Conservation (phyloP, 1,284 basidiomycete genomes). For the Rhizoctonia solani region DNA sequence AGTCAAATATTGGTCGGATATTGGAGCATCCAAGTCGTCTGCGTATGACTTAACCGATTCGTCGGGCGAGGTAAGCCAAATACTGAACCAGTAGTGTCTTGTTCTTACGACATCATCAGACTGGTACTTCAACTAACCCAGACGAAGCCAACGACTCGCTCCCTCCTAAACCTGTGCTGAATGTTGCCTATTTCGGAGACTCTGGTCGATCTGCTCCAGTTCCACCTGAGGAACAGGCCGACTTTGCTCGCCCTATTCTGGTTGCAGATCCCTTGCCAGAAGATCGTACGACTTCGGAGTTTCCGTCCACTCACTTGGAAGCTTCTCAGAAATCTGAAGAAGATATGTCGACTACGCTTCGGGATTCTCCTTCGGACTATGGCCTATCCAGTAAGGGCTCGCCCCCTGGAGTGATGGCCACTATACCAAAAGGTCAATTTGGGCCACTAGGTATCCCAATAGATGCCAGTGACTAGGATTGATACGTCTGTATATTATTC, state of each 20-base stretch:
- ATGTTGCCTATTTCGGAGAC: slow-evolving; percentile 28
- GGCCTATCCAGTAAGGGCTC: neutral
- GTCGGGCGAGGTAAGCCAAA: too few relatives aligned
- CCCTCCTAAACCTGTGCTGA: slow-evolving; percentile 13
- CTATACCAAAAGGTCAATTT: neutral
- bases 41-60: too few relatives aligned
- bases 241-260: neutral
- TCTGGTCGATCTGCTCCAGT: slow-evolving; percentile 18
- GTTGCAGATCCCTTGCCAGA: neutral
- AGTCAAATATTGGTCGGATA: too few relatives aligned
- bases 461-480: slow-evolving; percentile 8
- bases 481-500: neutral
- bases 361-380: neutral
- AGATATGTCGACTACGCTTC: neutral
- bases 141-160: too few relatives aligned
- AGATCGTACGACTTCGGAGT: neutral
- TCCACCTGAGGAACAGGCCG: slow-evolving; percentile 20
- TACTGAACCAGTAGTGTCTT: too few relatives aligned
- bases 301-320: neutral
- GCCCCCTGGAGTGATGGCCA: neutral
- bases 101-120: too few relatives aligned
- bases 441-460: neutral
- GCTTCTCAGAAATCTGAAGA: neutral
- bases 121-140: too few relatives aligned
- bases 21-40: too few relatives aligned